Evolutionary conservation across 148 eudicot genomes (phyloP).

Genomic region (Linanthus parryae): DNA sequence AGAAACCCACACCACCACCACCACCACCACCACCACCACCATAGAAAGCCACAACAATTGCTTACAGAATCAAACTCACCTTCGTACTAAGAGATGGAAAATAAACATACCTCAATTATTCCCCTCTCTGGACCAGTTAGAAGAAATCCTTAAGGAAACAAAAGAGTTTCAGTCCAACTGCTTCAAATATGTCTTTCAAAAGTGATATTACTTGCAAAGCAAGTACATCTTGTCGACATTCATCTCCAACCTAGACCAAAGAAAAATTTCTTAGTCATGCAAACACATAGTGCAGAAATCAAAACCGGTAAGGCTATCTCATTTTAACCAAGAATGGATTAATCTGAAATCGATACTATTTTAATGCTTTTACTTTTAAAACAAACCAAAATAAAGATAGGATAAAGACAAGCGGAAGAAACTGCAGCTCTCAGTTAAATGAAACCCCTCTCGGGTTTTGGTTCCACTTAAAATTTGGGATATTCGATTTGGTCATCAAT

Average conservation of each 20-base stretch:
- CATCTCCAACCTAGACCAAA: constrained; percentile 82
- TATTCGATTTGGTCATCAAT: no score
- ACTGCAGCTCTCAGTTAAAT: neutral
- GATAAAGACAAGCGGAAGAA: neutral
- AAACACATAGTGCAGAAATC: no score
- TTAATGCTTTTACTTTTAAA: neutral
- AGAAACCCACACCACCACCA: no score
- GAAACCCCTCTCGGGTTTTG: no score
- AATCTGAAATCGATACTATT: no score
- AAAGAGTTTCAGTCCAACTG: constrained; percentile 73
- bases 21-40: no score
- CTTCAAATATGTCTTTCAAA: constrained; percentile 73
- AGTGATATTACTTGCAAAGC: constrained; percentile 94
- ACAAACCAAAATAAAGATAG: neutral
- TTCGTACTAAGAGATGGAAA: no score
- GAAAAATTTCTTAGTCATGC: no score
- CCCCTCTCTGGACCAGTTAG: constrained; percentile 91
- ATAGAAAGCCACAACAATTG: no score
- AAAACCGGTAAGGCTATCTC: neutral
- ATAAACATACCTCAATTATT: constrained; percentile 68
- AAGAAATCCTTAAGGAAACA: constrained; percentile 93
- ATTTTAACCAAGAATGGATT: constrained; percentile 3
- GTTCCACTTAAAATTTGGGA: no score
- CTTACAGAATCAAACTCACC: no score
- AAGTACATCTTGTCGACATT: constrained; percentile 93